These are phyloP conservation scores for Tricholoma sp. DNA, from an alignment of 768 basidiomycete species.

Conservation along the genomic window DNA sequence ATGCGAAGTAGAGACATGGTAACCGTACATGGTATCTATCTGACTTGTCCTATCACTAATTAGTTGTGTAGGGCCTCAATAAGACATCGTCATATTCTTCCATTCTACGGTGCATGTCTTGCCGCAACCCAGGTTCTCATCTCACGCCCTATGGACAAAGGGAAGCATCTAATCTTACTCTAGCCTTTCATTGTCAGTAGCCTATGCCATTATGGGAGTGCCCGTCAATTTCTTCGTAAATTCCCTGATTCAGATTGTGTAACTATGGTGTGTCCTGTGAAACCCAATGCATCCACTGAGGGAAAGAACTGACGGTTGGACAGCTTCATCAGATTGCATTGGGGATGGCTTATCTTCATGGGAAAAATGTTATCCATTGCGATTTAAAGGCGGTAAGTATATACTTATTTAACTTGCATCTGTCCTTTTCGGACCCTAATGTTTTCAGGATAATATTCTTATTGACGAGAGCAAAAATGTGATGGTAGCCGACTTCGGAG, in stretches of 20 bases:
- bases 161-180: not conserved
- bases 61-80: not conserved
- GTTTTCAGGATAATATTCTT: slow-evolving; percentile 35
- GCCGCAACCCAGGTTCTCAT: not conserved
- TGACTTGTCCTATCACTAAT: not conserved
- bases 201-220: slow-evolving; percentile 6
- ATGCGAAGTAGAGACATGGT: slow-evolving; percentile 1
- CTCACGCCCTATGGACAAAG: not conserved
- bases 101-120: slow-evolving; percentile 1
- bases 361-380: slow-evolving; percentile 19
- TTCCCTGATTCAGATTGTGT: not conserved
- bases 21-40: not conserved
- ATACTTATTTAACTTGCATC: not conserved
- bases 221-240: slow-evolving; percentile 2
- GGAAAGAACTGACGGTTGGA: not conserved
- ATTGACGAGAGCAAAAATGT: slow-evolving; percentile 31
- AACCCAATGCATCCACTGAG: not conserved
- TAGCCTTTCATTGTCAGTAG: slow-evolving; percentile 8
- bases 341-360: slow-evolving; percentile 23
- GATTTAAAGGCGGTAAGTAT: slow-evolving; percentile 23
- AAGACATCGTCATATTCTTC: not conserved
- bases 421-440: not conserved
- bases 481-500: slow-evolving; percentile 43
- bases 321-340: slow-evolving; percentile 18
- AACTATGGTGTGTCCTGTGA: slow-evolving; percentile 7